Evolutionary conservation across 169 alveolate genomes (phyloP).

Genomic region (Eimeria tenella): DNA sequence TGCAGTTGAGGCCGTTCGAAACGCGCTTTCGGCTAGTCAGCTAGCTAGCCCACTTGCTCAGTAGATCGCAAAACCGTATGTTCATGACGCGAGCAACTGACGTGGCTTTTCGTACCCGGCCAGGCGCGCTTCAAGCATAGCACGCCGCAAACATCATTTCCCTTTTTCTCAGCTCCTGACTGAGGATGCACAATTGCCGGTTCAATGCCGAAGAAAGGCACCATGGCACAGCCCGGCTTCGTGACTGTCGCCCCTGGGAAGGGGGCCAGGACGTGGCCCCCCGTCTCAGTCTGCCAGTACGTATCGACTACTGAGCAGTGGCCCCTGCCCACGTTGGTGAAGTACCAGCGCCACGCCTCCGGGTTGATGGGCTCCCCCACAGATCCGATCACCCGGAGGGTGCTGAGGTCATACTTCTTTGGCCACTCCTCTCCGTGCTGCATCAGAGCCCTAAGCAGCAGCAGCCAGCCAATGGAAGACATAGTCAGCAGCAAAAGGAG

Average conservation of each 20-base stretch:
- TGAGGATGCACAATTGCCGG: conserved; percentile 92
- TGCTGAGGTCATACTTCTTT: conserved; percentile 76
- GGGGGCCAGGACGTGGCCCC: conserved; percentile 95
- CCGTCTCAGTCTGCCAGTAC: conserved; percentile 99
- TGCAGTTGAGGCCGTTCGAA: too few relatives aligned
- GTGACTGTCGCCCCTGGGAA: conserved; percentile 92
- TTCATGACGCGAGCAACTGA: too few relatives aligned
- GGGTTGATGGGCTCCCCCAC: conserved; percentile 97
- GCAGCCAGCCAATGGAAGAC: too few relatives aligned
- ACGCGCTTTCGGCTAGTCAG: too few relatives aligned
- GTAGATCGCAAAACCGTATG: neutral
- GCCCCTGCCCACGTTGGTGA: conserved; percentile 61
- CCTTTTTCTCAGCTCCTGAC: conserved; percentile 90
- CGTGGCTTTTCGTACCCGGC: conserved; percentile 87
- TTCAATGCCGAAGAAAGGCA: conserved; percentile 92
- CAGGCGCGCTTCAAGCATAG: conserved; percentile 92
- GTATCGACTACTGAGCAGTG: conserved; percentile 95
- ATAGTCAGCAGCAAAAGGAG: neutral
- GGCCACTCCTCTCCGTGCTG: conserved; percentile 80
- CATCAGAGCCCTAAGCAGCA: conserved; percentile 63
- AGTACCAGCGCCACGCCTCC: conserved; percentile 97
- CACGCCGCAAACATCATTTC: conserved; percentile 89
- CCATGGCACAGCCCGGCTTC: conserved; percentile 97
- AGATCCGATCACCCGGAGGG: conserved; percentile 79
- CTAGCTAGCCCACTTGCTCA: too few relatives aligned